These are phyloP conservation scores for Tulasnella sp. DNA, from an alignment of 768 basidiomycete genomes.

Conservation along the genomic window DNA sequence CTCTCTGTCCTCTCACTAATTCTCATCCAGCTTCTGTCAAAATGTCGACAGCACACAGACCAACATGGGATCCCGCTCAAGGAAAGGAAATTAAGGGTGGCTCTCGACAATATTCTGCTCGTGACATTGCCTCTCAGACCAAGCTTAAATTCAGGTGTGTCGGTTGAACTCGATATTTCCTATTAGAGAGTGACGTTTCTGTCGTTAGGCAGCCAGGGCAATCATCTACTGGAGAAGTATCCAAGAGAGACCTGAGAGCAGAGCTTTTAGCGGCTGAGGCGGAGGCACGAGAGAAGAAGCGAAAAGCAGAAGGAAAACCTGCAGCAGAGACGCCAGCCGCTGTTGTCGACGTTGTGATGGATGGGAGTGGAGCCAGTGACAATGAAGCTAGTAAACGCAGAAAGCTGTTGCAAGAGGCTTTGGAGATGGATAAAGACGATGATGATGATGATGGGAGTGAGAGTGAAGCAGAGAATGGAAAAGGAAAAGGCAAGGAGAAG, in stretches of 20 bases:
- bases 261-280: slow-evolving; percentile 78
- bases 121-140: slow-evolving; percentile 90
- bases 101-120: slow-evolving; percentile 82
- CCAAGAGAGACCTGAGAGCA: slow-evolving; percentile 62
- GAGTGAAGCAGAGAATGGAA: slow-evolving; percentile 31
- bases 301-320: slow-evolving; percentile 69
- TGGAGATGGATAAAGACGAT: slow-evolving; percentile 84
- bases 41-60: slow-evolving; percentile 87
- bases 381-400: slow-evolving; percentile 63
- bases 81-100: slow-evolving; percentile 85
- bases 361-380: too few species aligned
- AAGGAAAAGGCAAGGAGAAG: slow-evolving; percentile 17
- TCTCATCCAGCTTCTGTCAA: not conserved
- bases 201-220: slow-evolving; percentile 77
- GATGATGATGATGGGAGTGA: slow-evolving; percentile 46
- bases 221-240: slow-evolving; percentile 63
- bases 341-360: slow-evolving; percentile 26
- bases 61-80: slow-evolving; percentile 96
- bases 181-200: too few species aligned
- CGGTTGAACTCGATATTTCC: not conserved
- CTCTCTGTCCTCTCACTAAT: not conserved
- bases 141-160: slow-evolving; percentile 92
- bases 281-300: slow-evolving; percentile 79
- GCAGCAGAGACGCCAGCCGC: slow-evolving; percentile 20
- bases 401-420: slow-evolving; percentile 73